These are phyloP conservation scores for Paramecium tetraurelia DNA, from an alignment of 73 alveolate genomes.

Conservation along the genomic window DNA sequence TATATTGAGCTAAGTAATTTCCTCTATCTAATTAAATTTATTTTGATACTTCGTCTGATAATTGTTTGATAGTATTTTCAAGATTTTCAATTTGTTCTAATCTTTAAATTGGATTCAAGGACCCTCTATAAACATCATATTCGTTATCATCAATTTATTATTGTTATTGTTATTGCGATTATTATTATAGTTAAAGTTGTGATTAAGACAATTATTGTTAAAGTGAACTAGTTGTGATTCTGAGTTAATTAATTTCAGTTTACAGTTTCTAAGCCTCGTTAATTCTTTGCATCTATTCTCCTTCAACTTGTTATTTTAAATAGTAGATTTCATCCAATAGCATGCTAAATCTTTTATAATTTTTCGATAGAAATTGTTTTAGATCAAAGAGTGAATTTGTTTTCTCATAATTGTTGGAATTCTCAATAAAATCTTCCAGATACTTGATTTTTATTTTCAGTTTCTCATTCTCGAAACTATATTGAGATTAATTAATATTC, in stretches of 20 bases:
- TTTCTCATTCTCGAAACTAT: constrained; percentile 25
- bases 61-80: constrained; percentile 22
- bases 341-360: constrained; percentile 42
- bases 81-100: background rate
- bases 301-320: constrained; percentile 1
- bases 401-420: background rate
- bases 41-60: constrained; percentile 22
- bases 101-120: background rate
- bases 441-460: constrained; percentile 1
- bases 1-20: background rate
- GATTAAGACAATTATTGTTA: background rate
- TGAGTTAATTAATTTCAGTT: background rate
- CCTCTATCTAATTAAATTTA: constrained; percentile 25
- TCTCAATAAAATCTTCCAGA: constrained; percentile 22
- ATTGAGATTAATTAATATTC: constrained; percentile 13
- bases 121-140: background rate
- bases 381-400: constrained; percentile 14
- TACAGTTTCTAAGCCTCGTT: background rate
- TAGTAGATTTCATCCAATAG: constrained; percentile 38
- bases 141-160: background rate
- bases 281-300: background rate
- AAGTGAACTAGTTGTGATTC: background rate
- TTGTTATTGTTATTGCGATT: background rate
- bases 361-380: constrained; percentile 10
- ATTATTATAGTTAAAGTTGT: background rate